A percentile compares a stretch with the other conserved stretches of the same genome.
Conservation (phyloP, 768 basidiomycete species). For the Mycena albidolilacea region DNA sequence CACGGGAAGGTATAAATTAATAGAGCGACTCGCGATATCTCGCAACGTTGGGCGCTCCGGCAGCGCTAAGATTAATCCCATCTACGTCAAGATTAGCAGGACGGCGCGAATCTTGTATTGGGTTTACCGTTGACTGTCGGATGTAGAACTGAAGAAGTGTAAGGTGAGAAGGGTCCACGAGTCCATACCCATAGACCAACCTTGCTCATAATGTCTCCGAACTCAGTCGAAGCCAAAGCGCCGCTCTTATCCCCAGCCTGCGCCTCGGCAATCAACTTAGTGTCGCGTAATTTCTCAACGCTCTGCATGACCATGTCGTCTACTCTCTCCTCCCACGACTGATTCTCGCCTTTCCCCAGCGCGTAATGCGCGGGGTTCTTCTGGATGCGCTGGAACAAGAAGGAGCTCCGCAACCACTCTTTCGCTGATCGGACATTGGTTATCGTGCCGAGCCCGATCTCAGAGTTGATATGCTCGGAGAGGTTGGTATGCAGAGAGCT, state of each 20-base stretch:
- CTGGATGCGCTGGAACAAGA: slow-evolving; percentile 88
- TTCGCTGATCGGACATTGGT: slow-evolving; percentile 77
- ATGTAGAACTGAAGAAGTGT: slow-evolving; percentile 74
- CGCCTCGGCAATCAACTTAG: slow-evolving; percentile 69
- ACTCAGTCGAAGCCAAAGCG: slow-evolving; percentile 75
- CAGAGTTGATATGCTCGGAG: slow-evolving; percentile 93
- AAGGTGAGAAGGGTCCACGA: slow-evolving; percentile 18
- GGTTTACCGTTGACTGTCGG: slow-evolving; percentile 73
- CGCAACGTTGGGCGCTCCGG: slow-evolving; percentile 68
- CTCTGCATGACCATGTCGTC: slow-evolving; percentile 83
- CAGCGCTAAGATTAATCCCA: slow-evolving; percentile 75
- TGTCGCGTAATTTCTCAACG: slow-evolving; percentile 70
- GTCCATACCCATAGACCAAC: slow-evolving; percentile 50
- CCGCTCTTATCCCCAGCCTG: slow-evolving; percentile 53
- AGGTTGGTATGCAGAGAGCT: slow-evolving; percentile 88
- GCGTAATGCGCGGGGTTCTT: slow-evolving; percentile 88
- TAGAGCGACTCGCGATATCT: slow-evolving; percentile 71
- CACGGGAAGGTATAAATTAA: too few species aligned
- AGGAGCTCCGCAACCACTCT: slow-evolving; percentile 88
- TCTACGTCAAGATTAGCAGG: slow-evolving; percentile 57
- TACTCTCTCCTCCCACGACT: slow-evolving; percentile 79
- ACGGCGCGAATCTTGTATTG: slow-evolving; percentile 3
- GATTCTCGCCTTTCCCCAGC: slow-evolving; percentile 66
- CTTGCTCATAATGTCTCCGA: slow-evolving; percentile 91
- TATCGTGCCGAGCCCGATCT: slow-evolving; percentile 92